Percentiles rank a stretch among this genome's conserved stretches.
phyloP scores from a whole-genome alignment of 78 protist genomes.

The Emiliania huxleyi region DNA sequence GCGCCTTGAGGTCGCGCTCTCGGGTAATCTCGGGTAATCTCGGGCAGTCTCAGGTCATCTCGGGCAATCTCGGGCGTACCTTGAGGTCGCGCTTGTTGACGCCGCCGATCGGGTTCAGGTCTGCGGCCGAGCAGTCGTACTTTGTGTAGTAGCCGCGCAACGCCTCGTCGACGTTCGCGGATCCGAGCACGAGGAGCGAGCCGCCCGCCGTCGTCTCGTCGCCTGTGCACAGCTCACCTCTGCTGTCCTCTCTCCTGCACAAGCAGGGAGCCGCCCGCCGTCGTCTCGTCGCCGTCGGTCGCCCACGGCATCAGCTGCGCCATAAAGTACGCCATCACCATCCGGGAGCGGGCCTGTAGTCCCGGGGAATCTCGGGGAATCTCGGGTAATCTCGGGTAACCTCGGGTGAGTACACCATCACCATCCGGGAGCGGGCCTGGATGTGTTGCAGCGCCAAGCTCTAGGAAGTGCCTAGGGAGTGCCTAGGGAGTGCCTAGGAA shows the following conservation, averaged over 20 bases:
- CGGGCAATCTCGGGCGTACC: too few species aligned
- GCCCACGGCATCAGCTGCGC: constrained; percentile 78
- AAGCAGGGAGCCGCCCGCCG: constrained; percentile 51
- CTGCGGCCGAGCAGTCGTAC: constrained; percentile 85
- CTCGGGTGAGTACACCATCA: constrained; percentile 67
- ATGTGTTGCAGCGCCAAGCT: too few species aligned
- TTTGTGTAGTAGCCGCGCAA: constrained; percentile 82
- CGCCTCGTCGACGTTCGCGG: constrained; percentile 82
- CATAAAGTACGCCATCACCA: constrained; percentile 73
- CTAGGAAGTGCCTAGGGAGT: too few species aligned
- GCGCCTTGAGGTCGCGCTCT: too few species aligned
- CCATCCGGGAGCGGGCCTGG: constrained; percentile 78
- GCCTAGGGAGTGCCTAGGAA: too few species aligned
- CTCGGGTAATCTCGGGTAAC: constrained; percentile 71
- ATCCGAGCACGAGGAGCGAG: constrained; percentile 73
- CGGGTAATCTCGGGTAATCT: too few species aligned
- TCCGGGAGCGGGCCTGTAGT: constrained; percentile 66
- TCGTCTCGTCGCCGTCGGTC: neutral
- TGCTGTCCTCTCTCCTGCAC: too few species aligned
- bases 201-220: constrained; percentile 23
- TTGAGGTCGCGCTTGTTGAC: constrained; percentile 40
- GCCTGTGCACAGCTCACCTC: too few species aligned
- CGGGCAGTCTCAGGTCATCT: too few species aligned
- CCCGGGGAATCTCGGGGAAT: constrained; percentile 55
- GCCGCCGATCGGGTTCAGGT: constrained; percentile 85